phyloP scores from a whole-genome alignment of 192 early-diverging fungal genomes.

The Backusella luteola region DNA sequence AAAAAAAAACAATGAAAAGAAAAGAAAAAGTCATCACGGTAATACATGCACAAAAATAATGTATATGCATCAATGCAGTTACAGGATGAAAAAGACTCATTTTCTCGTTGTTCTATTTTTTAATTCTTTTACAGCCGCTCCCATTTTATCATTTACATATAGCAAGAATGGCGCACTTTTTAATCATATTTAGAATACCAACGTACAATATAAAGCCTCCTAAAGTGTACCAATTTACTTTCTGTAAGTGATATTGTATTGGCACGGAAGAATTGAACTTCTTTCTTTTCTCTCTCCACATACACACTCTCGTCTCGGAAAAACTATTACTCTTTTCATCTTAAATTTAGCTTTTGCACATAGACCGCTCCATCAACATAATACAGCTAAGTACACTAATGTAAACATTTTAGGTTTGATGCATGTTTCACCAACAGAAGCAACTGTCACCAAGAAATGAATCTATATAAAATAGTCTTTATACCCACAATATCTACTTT shows the following conservation, averaged over 20 bases:
- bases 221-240: no score
- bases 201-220: no score
- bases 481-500: neutral
- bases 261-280: no score
- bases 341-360: neutral
- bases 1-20: neutral
- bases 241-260: no score
- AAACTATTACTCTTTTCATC: neutral
- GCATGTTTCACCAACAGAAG: neutral
- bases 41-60: neutral
- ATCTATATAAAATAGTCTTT: neutral
- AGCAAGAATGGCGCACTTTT: no score
- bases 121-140: neutral
- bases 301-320: neutral
- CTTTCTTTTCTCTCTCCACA: neutral
- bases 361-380: neutral
- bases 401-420: slow-evolving; percentile 3
- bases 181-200: no score
- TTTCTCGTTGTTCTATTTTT: neutral
- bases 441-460: neutral
- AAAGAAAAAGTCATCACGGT: neutral
- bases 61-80: neutral
- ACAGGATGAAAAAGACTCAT: neutral
- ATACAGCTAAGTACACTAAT: neutral
- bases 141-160: no score